Percentiles rank a stretch among this genome's conserved stretches.
These are phyloP conservation scores for Cytospora schulzeri DNA, from an alignment of 2,329 filamentous ascomycete species.

Conservation along the genomic window DNA sequence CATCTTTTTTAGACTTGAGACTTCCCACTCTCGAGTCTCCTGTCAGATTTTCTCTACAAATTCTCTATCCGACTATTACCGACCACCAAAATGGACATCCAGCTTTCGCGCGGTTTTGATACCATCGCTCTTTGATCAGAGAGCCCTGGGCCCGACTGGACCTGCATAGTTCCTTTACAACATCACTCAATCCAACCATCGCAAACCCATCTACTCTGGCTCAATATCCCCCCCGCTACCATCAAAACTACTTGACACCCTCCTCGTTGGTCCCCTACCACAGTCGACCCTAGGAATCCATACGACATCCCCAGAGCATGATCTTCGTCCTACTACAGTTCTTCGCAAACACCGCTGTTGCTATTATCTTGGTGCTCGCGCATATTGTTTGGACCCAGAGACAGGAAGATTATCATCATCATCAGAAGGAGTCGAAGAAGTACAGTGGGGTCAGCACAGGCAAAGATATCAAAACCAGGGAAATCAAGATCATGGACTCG, in stretches of 20 bases:
- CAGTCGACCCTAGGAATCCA: background rate
- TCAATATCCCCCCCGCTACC: background rate
- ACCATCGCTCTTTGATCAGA: conserved; percentile 25
- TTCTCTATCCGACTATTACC: background rate
- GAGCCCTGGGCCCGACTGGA: conserved; percentile 21
- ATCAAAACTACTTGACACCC: background rate
- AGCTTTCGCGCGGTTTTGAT: conserved; percentile 14
- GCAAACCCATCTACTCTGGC: conserved; percentile 5
- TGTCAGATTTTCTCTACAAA: background rate
- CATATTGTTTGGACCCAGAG: conserved; percentile 16
- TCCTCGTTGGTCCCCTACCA: background rate
- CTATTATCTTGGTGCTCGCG: conserved; percentile 12
- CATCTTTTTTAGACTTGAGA: background rate
- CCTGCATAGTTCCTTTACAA: conserved; percentile 10
- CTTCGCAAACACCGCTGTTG: conserved; percentile 17
- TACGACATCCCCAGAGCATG: conserved; percentile 15
- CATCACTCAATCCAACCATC: background rate
- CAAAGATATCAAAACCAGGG: background rate
- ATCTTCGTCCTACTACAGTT: conserved; percentile 26
- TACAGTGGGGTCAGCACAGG: conserved; percentile 5
- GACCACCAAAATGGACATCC: conserved; percentile 26
- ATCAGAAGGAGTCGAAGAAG: conserved; percentile 4
- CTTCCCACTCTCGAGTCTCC: background rate
- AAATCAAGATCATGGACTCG: conserved; percentile 20
- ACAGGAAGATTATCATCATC: background rate